Percentiles rank a stretch among this genome's conserved stretches.
These are phyloP conservation scores for Trametes cinnabarina DNA, from an alignment of 768 basidiomycete species.

Conservation along the genomic window DNA sequence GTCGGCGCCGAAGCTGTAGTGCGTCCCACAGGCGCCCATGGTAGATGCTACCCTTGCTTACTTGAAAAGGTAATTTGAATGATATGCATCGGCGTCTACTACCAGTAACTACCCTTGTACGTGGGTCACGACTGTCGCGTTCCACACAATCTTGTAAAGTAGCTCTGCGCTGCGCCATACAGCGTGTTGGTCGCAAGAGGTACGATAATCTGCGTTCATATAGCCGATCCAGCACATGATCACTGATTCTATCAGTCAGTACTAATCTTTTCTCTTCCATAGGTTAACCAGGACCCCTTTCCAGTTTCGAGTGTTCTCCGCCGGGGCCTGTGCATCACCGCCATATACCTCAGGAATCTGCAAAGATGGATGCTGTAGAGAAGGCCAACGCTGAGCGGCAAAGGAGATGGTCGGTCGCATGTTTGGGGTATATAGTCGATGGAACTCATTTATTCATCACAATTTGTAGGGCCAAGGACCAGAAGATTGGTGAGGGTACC, in stretches of 20 bases:
- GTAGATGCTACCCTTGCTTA: neutral
- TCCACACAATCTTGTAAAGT: neutral
- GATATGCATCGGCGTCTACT: neutral
- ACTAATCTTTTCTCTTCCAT: too few relatives aligned
- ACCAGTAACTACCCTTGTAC: neutral
- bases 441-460: too few relatives aligned
- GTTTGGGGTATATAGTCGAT: too few relatives aligned
- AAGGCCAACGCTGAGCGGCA: slow-evolving; percentile 73
- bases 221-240: too few relatives aligned
- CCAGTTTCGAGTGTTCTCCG: too few relatives aligned
- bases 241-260: too few relatives aligned
- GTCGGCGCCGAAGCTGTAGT: neutral
- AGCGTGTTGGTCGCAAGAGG: too few relatives aligned
- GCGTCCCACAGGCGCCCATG: neutral
- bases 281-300: too few relatives aligned
- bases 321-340: too few relatives aligned
- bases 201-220: too few relatives aligned
- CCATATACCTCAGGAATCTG: too few relatives aligned
- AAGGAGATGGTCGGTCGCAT: slow-evolving; percentile 53
- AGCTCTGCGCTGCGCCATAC: neutral
- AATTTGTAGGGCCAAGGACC: slow-evolving; percentile 65
- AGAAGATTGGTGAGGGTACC: slow-evolving; percentile 87
- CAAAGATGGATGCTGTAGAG: slow-evolving; percentile 77
- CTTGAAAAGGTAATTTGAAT: slow-evolving; percentile 2
- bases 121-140: neutral